Percentiles rank a stretch among this genome's conserved stretches.
Evolutionary conservation across 208 protist species (phyloP).

Genomic region (Crithidia fasciculata): DNA sequence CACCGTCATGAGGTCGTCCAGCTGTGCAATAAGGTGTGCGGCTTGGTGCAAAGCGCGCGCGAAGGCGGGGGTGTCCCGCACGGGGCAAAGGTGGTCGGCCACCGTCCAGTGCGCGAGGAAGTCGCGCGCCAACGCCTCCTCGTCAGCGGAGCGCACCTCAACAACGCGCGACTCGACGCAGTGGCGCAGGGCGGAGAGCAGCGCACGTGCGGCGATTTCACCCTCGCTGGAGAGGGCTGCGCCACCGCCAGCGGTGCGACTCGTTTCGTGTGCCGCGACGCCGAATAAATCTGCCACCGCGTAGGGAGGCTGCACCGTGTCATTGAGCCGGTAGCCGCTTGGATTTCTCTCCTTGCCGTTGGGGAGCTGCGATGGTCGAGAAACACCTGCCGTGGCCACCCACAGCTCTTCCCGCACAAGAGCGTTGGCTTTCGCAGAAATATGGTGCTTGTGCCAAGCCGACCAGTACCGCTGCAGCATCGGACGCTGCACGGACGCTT

Average conservation of each 20-base stretch:
- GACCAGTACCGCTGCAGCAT: constrained; percentile 16
- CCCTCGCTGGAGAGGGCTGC: constrained; percentile 53
- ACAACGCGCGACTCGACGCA: constrained; percentile 48
- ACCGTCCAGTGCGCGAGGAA: constrained; percentile 37
- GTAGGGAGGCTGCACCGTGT: constrained; percentile 47
- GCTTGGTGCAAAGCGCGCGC: constrained; percentile 49
- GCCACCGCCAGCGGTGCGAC: background rate
- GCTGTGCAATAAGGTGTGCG: constrained; percentile 47
- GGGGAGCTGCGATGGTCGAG: too few relatives aligned
- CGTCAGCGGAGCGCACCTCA: constrained; percentile 36
- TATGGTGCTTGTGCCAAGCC: constrained; percentile 24
- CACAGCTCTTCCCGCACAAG: constrained; percentile 22
- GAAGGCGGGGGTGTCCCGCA: constrained; percentile 47
- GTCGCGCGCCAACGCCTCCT: constrained; percentile 25
- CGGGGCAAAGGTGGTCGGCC: constrained; percentile 46
- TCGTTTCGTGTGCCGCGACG: constrained; percentile 32
- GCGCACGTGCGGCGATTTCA: constrained; percentile 45
- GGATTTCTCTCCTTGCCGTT: background rate
- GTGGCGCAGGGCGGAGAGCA: constrained; percentile 50
- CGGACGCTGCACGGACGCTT: background rate
- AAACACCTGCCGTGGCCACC: background rate
- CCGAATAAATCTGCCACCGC: constrained; percentile 35
- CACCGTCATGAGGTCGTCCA: constrained; percentile 53
- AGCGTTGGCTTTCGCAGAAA: constrained; percentile 14
- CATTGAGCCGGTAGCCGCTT: constrained; percentile 32